phyloP scores from a whole-genome alignment of 2,329 filamentous ascomycete species.

The Didymella keratinophila region DNA sequence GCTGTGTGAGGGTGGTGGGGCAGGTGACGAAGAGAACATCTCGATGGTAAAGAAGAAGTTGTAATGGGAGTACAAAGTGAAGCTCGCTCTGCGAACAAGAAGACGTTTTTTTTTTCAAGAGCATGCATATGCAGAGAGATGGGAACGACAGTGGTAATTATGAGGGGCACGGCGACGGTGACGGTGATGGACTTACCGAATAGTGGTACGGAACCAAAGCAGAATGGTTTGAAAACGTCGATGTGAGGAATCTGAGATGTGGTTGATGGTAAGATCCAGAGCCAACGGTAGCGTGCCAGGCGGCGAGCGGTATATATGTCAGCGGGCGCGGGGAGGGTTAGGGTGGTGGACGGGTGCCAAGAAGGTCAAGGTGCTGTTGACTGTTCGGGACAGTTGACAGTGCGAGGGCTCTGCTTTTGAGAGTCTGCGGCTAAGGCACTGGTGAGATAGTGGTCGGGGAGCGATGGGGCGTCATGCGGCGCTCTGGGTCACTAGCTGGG shows the following conservation, averaged over 20 bases:
- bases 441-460: conserved; percentile 44
- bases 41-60: not conserved
- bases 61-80: not conserved
- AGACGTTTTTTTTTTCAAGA: not conserved
- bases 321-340: conserved; percentile 39
- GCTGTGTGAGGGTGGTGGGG: conserved; percentile 2
- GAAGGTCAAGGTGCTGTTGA: conserved; percentile 44
- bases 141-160: not conserved
- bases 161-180: conserved; percentile 1
- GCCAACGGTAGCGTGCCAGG: conserved; percentile 41
- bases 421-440: conserved; percentile 46
- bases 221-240: conserved; percentile 11
- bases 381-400: conserved; percentile 45
- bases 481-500: conserved; percentile 42
- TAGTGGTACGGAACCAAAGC: conserved; percentile 14
- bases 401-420: conserved; percentile 49
- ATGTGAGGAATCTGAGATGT: conserved; percentile 20
- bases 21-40: not conserved
- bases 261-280: conserved; percentile 28
- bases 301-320: conserved; percentile 46
- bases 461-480: conserved; percentile 48
- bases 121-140: not conserved
- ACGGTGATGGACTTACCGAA: conserved; percentile 12
- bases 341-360: conserved; percentile 40
- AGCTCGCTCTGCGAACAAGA: not conserved